Percentiles rank a stretch among this genome's conserved stretches.
Evolutionary conservation across 768 basidiomycete genomes (phyloP).

Genomic region (Tricholoma terreum): DNA sequence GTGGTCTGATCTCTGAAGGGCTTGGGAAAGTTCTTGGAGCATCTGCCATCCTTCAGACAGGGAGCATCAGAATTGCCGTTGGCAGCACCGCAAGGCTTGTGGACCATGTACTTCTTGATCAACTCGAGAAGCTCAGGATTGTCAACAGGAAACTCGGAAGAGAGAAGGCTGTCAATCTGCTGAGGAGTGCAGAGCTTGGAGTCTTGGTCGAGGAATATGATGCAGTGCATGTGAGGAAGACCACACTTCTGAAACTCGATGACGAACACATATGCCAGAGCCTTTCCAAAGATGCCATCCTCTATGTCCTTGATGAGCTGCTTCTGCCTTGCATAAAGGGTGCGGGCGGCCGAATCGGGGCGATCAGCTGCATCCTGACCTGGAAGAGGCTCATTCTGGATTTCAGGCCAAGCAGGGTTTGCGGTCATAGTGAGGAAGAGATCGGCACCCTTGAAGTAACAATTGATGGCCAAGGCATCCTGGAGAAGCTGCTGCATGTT

Average conservation of each 20-base stretch:
- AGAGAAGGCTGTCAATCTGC: slow-evolving; percentile 39
- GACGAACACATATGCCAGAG: slow-evolving; percentile 44
- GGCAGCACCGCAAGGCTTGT: slow-evolving; percentile 35
- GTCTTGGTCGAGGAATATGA: slow-evolving; percentile 37
- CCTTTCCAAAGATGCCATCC: slow-evolving; percentile 37
- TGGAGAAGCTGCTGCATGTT: slow-evolving; percentile 40
- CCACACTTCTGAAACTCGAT: slow-evolving; percentile 60
- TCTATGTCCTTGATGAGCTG: slow-evolving; percentile 34
- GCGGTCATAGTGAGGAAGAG: slow-evolving; percentile 46
- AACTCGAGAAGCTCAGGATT: slow-evolving; percentile 5
- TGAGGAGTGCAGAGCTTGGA: slow-evolving; percentile 32
- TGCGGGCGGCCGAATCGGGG: slow-evolving; percentile 44
- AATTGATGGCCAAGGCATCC: slow-evolving; percentile 39
- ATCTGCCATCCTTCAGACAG: slow-evolving; percentile 37
- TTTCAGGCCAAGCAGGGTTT: slow-evolving; percentile 43
- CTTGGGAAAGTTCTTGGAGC: slow-evolving; percentile 39
- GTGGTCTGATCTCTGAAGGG: slow-evolving; percentile 26
- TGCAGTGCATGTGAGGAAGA: slow-evolving; percentile 51
- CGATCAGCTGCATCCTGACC: slow-evolving; percentile 38
- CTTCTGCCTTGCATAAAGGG: slow-evolving; percentile 44
- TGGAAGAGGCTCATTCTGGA: slow-evolving; percentile 32
- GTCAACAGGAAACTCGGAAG: slow-evolving; percentile 27
- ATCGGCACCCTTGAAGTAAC: slow-evolving; percentile 30
- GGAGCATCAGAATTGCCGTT: slow-evolving; percentile 15
- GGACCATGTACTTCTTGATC: slow-evolving; percentile 37